Evolutionary conservation across 257 asterid species (phyloP), one percentile per base, ranked within the genome.

Genomic region (Solanum arcanum): DNA sequence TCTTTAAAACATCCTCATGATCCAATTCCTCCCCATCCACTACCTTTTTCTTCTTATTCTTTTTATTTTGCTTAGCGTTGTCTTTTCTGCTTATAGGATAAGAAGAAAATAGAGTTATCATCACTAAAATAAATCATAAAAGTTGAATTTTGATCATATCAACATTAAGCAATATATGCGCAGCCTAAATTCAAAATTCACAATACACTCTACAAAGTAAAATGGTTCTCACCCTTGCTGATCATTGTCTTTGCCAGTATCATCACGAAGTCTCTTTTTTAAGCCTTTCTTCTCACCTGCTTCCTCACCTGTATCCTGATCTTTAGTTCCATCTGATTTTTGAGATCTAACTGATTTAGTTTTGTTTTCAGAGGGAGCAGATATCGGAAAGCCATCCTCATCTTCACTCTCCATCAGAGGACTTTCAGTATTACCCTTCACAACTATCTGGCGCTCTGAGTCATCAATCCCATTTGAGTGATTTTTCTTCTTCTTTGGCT

Each of bases 351-450:
- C 88, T 74, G 42, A 20, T 42, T 88, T 90, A 87, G 89, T 39
- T 86, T 85, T 91, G 35, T 86, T 86, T 86, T 83, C 91, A 80
- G 64, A n/a, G 37, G 90, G 41, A 68, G 90, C 80, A 46, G 94
- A 88, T 87, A 90, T 83, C 6, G 98, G 99, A 86, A 96, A 93
- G 47, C 99, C 99, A 92, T 97, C 99, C 81, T 97, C 99, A 77
- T 95, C 99, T 93, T 97, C 99, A 88, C 97, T 94, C 89, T 95
- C 99, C 86, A 92, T 60, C 41, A 87, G 62, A 46, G 97, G 89
- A 86, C 68, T 89, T 62, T 86, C 89, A 69, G 87, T 73, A 84
- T 90, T 89, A 88, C 91, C 70, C 91, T 90, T 92, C 86, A 87
- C 90, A 66, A 94, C 93, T 87, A 92, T 88, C 92, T 91, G 93